Base-by-base conservation (phyloP, 2,329 filamentous ascomycete genomes). In the Pseudogymnoascus sp. region DNA sequence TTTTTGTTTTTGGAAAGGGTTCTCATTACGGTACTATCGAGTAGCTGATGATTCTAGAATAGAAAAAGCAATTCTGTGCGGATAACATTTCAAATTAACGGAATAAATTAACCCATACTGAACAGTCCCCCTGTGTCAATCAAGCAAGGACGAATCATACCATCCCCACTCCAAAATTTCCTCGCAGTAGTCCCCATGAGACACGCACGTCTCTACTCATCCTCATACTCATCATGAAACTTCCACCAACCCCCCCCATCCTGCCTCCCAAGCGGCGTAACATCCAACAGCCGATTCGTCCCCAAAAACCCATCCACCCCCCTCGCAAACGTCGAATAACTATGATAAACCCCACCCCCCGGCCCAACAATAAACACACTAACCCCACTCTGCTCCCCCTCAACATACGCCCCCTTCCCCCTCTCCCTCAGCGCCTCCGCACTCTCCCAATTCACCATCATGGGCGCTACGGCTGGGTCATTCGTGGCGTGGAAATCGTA, bases 401-500 rank as follows among this genome's bases (percentile, higher is more conserved):
- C 68, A 23, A 69, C 69, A 18, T 64, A 46, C 60, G 66, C 70
- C 23, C 62, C 64, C 64, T 70, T 71, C 11, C 60, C 60, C n/a
- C 25, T 56, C 50, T 11, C 25, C 1, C 44, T 7, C 3, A 62
- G 60, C 16, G 36, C 7, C 50, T 56, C 50, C 8, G 25, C 50
- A 14, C n/a, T 56, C 50, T 56, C 50, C 3, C 69, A 75, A 23
- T 72, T 70, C 10, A 72, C 72, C 63, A 71, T 40, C 1, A 70
- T 64, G 0, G 72, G 70, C 5, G 65, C 61, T 4, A 73, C 64
- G 0, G 61, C 59, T 18, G 73, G 68, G 37, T 77, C 74, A 12
- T 73, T 60, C 1, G 73, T 75, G 6, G 70, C 77, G 56, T 76
- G 68, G 59, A 77, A 77, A 66, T 78, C 76, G 64, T 73, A 75